A percentile compares a stretch with the other conserved stretches of the same genome.
Evolutionary conservation across 2,329 filamentous ascomycete species (phyloP).

Genomic region (Aspergillus chevalieri): DNA sequence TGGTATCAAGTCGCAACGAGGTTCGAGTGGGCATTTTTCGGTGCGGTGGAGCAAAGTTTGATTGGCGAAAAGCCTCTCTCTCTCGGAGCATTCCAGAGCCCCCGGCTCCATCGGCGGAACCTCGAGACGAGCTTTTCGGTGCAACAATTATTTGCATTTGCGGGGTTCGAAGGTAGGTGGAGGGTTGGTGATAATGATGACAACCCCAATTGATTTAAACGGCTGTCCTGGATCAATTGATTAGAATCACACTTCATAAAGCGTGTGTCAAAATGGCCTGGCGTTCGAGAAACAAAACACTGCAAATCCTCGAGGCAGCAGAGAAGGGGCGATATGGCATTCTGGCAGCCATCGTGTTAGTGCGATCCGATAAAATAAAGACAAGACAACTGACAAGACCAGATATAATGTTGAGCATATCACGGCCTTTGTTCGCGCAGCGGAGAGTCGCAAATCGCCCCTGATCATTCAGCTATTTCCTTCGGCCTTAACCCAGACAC

Average conservation of each 20-base stretch:
- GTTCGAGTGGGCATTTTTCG: conserved; percentile 1
- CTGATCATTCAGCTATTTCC: conserved; percentile 66
- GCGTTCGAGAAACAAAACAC: conserved; percentile 8
- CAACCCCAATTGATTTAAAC: no score
- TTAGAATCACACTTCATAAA: no score
- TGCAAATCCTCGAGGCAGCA: conserved; percentile 9
- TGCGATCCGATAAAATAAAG: not conserved
- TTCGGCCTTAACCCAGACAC: conserved; percentile 46
- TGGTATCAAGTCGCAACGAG: conserved; percentile 6
- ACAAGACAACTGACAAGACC: not conserved
- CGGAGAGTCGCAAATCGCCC: conserved; percentile 59
- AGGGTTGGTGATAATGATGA: not conserved
- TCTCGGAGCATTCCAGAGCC: not conserved
- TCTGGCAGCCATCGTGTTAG: conserved; percentile 33
- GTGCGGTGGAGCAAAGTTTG: not conserved
- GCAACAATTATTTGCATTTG: not conserved
- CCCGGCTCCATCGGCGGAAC: not conserved
- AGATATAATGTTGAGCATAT: conserved; percentile 62
- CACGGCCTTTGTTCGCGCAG: conserved; percentile 58
- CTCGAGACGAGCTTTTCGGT: not conserved
- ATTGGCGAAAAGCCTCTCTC: not conserved
- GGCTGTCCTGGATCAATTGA: no score
- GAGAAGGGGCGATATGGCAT: conserved; percentile 49
- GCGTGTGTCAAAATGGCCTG: conserved; percentile 2
- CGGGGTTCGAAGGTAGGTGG: not conserved